These are phyloP conservation scores for Aspergillus funiculosus DNA, from an alignment of 495 filamentous ascomycete genomes.

Conservation along the genomic window DNA sequence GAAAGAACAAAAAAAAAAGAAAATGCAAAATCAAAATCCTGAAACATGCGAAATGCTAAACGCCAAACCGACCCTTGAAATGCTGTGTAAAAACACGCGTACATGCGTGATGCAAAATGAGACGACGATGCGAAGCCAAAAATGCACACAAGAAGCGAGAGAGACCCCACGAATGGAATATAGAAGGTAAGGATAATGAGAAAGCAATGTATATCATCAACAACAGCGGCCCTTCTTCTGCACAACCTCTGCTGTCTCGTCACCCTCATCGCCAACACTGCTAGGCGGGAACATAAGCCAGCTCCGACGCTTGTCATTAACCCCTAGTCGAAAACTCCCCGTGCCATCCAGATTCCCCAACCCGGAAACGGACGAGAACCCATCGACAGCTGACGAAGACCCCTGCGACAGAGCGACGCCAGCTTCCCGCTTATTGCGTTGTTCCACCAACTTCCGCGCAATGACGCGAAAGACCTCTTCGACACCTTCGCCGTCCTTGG, in stretches of 20 bases:
- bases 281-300: conserved; percentile 50
- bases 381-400: conserved; percentile 18
- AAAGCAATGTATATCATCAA: too few species aligned
- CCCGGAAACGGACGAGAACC: conserved; percentile 4
- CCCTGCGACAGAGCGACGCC: conserved; percentile 42
- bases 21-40: background rate
- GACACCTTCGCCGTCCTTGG: conserved; percentile 90
- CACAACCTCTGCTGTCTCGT: conserved; percentile 22
- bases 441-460: conserved; percentile 89
- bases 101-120: background rate
- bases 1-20: conserved; percentile 7
- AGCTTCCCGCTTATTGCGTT: conserved; percentile 60
- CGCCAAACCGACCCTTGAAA: background rate
- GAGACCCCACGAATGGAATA: too few species aligned
- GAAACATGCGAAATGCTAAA: background rate
- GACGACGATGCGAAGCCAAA: background rate
- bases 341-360: conserved; percentile 22
- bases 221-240: conserved; percentile 36
- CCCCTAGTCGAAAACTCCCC: conserved; percentile 44
- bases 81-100: background rate
- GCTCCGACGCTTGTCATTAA: conserved; percentile 45
- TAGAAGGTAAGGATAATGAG: background rate
- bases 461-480: conserved; percentile 97
- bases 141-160: background rate
- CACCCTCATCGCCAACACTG: conserved; percentile 32